Percentiles rank a stretch among this genome's conserved stretches.
These are phyloP conservation scores for Colletotrichum limetticola DNA, from an alignment of 2,329 filamentous ascomycete species.

Conservation along the genomic window DNA sequence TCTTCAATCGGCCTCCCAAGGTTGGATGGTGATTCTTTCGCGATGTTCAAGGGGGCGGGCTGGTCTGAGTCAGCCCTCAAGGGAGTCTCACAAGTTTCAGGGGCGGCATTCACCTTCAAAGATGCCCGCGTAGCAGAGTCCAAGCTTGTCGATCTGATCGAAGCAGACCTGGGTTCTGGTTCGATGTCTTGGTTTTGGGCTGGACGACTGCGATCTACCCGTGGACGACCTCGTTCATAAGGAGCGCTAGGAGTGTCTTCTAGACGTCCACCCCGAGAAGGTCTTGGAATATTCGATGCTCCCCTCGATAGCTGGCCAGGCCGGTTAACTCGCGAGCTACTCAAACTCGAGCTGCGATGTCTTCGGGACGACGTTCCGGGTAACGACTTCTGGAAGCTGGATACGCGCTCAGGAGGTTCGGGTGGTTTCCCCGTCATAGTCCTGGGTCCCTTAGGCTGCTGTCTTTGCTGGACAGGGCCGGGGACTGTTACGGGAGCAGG, in stretches of 20 bases:
- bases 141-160: not conserved
- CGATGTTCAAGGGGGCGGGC: not conserved
- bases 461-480: not conserved
- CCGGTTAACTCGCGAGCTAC: not conserved
- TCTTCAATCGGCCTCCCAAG: too few relatives aligned
- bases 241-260: not conserved
- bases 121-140: not conserved
- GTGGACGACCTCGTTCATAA: not conserved
- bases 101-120: not conserved
- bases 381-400: not conserved
- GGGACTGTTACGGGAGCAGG: not conserved
- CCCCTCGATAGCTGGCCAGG: not conserved
- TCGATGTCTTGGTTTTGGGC: not conserved
- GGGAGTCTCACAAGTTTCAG: not conserved
- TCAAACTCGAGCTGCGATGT: not conserved
- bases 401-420: not conserved
- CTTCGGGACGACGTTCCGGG: not conserved
- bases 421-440: not conserved
- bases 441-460: not conserved
- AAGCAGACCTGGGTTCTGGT: not conserved
- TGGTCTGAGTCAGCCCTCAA: not conserved
- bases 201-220: not conserved
- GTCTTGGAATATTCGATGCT: not conserved
- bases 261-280: not conserved
- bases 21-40: not conserved